Conservation (phyloP, 2,329 filamentous ascomycete genomes). For the Scortechinia acanthostroma region DNA sequence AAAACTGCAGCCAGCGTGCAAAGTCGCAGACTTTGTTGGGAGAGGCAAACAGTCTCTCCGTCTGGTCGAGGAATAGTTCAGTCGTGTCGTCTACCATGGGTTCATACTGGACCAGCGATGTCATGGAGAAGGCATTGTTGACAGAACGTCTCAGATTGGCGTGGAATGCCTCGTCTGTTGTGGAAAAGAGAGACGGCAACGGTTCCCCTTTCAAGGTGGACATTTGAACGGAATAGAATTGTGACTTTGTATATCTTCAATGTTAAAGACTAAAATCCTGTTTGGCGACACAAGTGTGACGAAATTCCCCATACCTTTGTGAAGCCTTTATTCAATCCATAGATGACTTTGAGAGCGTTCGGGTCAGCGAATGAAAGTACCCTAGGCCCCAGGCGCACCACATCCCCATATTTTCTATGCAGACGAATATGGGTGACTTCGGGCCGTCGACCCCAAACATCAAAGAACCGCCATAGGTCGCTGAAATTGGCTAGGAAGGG, state of each 20-base stretch:
- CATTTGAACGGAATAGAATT: conserved; percentile 17
- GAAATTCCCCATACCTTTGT: background rate
- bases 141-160: conserved; percentile 19
- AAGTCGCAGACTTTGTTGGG: conserved; percentile 77
- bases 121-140: conserved; percentile 23
- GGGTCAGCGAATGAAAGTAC: background rate
- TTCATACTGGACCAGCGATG: conserved; percentile 20
- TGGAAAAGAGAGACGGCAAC: conserved; percentile 7
- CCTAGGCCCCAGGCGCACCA: background rate
- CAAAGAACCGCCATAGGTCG: background rate
- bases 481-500: background rate
- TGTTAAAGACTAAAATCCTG: too few species aligned
- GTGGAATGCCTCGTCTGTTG: background rate
- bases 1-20: conserved; percentile 63
- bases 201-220: conserved; percentile 15
- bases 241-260: too few species aligned
- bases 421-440: conserved; percentile 3
- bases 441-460: conserved; percentile 4
- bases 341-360: background rate
- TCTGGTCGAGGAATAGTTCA: conserved; percentile 42
- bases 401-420: background rate
- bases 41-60: conserved; percentile 60
- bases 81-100: conserved; percentile 21
- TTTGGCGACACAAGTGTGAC: too few species aligned
- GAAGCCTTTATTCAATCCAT: background rate